Evolutionary conservation across 2,329 filamentous ascomycete genomes (phyloP), one percentile per base, ranked within the genome.

Genomic region (Whalleya microplaca): DNA sequence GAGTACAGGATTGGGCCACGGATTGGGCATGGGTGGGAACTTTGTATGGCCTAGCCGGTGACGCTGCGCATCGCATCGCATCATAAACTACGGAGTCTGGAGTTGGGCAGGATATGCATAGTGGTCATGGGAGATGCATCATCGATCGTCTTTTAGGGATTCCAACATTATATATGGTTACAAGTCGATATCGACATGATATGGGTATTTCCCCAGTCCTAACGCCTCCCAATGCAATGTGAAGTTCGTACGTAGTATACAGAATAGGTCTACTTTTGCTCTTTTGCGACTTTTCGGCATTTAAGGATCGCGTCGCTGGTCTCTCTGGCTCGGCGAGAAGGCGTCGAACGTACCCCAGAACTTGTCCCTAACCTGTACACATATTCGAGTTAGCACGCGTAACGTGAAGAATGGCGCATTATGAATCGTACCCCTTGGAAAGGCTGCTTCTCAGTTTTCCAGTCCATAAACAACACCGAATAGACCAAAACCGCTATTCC

Each of bases 401-500:
- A 14, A 29, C 27, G 27, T 29, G 16, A 41, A 16, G 6, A 1
- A 14, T 2, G 12, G 18, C 2, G 48, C 14, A 14, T 37, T 12
- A 37, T 18, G 32, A 20, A 18, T 61, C 80, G 62, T 75, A 84
- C 81, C 37, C 73, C 75, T 60, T 80, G 73, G 59, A 85, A 84
- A 2, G 81, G 81, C 46, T 78, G 76, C 2, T 72, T 68, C 21
- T 77, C 73, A 9, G 69, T 68, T 21, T 76, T 72, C 79, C 79
- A 84, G 61, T 89, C 84, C 78, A 87, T 80, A 69, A 86, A 88
- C 53, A 89, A 72, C 27, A 87, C 78, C 23, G 80, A 76, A 64
- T 87, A 89, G 21, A 79, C 72, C 9, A 77, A 62, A 32, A 85
- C 80, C 70, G 78, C 82, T 84, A 59, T 20, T 47, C 18, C 42